A percentile compares a stretch with the other conserved stretches of the same genome.
These are phyloP conservation scores for Penicillium canescens DNA, from an alignment of 495 filamentous ascomycete species.

Conservation along the genomic window DNA sequence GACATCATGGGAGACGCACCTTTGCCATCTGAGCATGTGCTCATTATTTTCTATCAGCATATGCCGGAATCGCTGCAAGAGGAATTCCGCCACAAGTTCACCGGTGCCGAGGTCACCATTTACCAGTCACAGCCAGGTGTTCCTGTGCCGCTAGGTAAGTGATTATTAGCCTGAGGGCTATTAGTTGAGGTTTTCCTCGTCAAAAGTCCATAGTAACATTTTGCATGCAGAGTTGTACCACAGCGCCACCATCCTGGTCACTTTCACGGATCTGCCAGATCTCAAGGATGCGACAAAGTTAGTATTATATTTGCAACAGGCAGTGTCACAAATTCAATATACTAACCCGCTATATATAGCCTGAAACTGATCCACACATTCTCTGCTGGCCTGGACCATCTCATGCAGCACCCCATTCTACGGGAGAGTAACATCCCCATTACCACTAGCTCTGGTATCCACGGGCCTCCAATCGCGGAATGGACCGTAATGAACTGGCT, in stretches of 20 bases:
- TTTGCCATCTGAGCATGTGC: slow-evolving; percentile 31
- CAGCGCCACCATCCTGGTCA: slow-evolving; percentile 64
- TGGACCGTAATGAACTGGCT: slow-evolving; percentile 64
- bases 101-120: slow-evolving; percentile 50
- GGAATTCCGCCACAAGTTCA: slow-evolving; percentile 46
- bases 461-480: slow-evolving; percentile 84
- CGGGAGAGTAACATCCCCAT: slow-evolving; percentile 62
- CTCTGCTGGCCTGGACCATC: slow-evolving; percentile 72
- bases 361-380: slow-evolving; percentile 73
- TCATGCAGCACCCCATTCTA: slow-evolving; percentile 63
- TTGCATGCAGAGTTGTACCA: slow-evolving; percentile 47
- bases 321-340: neutral
- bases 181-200: neutral
- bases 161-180: neutral
- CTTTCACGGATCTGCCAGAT: slow-evolving; percentile 54
- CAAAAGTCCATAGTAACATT: neutral
- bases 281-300: slow-evolving; percentile 23
- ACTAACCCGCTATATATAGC: slow-evolving; percentile 31
- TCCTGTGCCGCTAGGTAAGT: slow-evolving; percentile 18
- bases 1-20: slow-evolving; percentile 39
- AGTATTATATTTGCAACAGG: slow-evolving; percentile 9
- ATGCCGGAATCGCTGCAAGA: slow-evolving; percentile 39
- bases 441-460: slow-evolving; percentile 73
- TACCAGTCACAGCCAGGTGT: slow-evolving; percentile 12
- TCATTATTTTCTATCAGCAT: slow-evolving; percentile 44